Evolutionary conservation across 345 rosid species (phyloP), one percentile per base, ranked within the genome.

Genomic region (Lumnitzera racemosa): DNA sequence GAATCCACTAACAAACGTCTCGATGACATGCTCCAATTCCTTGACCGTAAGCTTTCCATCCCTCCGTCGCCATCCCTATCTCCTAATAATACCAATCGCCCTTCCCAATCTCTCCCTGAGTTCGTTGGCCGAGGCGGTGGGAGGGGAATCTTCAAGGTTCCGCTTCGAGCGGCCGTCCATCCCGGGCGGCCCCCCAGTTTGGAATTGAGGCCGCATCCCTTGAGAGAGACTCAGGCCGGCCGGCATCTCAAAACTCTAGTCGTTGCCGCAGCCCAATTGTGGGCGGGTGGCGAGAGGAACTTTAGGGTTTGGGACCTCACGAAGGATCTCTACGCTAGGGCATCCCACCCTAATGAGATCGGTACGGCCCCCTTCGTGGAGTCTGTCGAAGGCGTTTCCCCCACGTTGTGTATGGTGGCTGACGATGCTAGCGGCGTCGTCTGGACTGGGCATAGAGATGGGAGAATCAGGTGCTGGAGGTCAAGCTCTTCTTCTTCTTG

Each of bases 361-460:
- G 87, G 75, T 25, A 78, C 97, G 46, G 99, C 91, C 48, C 97
- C 97, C 51, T 94, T 75, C 70, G 64, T 58, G 62, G 90, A 88
- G 72, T 83, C 89, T 0, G 67, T 41, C 46, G 84, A 59, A 57
- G 77, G 70, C 49, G 55, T 77, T 52, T 71, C 95, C 43, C 76
- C 92, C 0, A 78, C 85, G 24, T 47, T 84, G 61, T 94, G 95
- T 75, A 80, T 94, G 89, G 75, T 81, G 16, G 76, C 82, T 9
- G 96, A 90, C 68, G 81, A 76, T 61, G 97, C 83, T 53, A 83
- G 69, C 62, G 65, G 73, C 61, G 70, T 79, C 24, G 86, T 88
- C 53, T 94, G 96, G 99, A 90, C 81, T 62, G 96, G 99, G 53
- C 99, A 94, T 61, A 86, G 80, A 57, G 99, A 90, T 43, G 99